phyloP scores from a whole-genome alignment of 2,329 filamentous ascomycete species.

The Phaeoacremonium minimum region DNA sequence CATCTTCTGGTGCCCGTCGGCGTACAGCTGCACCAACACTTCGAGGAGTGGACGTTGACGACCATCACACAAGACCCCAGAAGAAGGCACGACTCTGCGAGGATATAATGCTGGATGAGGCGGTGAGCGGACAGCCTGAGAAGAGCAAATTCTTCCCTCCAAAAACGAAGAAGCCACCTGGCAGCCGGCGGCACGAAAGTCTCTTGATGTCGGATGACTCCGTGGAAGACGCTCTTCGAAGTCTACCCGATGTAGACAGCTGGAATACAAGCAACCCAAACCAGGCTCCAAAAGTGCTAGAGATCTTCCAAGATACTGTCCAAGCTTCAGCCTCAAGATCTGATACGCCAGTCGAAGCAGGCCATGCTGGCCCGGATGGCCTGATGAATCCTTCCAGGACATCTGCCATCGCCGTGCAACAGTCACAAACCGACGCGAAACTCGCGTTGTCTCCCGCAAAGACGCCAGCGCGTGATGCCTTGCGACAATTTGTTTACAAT shows the following conservation, averaged over 20 bases:
- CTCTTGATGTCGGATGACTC: constrained; percentile 53
- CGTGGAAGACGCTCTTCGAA: constrained; percentile 47
- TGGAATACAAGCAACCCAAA: constrained; percentile 36
- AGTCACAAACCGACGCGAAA: too few relatives aligned
- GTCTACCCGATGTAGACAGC: constrained; percentile 46
- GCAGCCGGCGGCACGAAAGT: constrained; percentile 29
- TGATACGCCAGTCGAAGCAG: constrained; percentile 4
- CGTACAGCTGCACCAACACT: constrained; percentile 18
- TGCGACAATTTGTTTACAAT: constrained; percentile 20
- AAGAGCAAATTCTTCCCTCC: constrained; percentile 52
- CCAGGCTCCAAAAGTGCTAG: constrained; percentile 32
- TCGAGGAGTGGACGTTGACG: constrained; percentile 15
- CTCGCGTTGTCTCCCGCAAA: too few relatives aligned
- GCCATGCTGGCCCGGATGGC: neutral
- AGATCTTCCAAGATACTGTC: constrained; percentile 44
- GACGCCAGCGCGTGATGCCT: constrained; percentile 11
- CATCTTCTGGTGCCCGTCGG: constrained; percentile 13
- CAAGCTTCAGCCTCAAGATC: too few relatives aligned
- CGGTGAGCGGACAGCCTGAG: constrained; percentile 27
- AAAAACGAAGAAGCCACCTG: constrained; percentile 16
- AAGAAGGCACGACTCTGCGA: constrained; percentile 56
- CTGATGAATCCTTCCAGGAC: neutral
- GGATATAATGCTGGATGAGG: constrained; percentile 25
- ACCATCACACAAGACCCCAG: constrained; percentile 32
- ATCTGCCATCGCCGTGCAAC: neutral